Base-by-base conservation (phyloP, 306 rosid genomes). In the Arachis hypogaea region DNA sequence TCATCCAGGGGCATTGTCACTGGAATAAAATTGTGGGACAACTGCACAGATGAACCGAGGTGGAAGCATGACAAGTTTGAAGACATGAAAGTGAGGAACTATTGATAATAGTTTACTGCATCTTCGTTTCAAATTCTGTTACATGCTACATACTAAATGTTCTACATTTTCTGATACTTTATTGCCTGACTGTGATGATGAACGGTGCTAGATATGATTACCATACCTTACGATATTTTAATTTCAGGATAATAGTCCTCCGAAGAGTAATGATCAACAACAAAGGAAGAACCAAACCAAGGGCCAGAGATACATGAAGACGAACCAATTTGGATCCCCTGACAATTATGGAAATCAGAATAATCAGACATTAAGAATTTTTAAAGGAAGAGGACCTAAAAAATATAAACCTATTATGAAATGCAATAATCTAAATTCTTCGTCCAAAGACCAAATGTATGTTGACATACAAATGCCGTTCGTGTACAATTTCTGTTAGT, bases 51-150 rank as follows among this genome's bases (percentile, higher is more conserved):
- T 58, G 68, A 57, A 58, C n/a, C 8, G 58, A 47, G 44, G 59
- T 63, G 67, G 81, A 63, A 49, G 59, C 77, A 77, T 45, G 76
- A 63, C 77, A 77, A 55, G 66, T 77, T 70, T 55, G 81, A 77
- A 62, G 70, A 52, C 51, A 69, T 7, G 50, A 62, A 28, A 11
- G 51, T 29, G 64, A 51, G 58, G 81, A 43, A 77, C n/a, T 4
- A 49, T 46, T 9, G 2, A 29, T 50, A 22, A 50, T 3, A 50
- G 40, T 52, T 59, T 12, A 28, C 29, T 63, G 59, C 58, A n/a
- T 49, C 9, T 59, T 59, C 7, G 8, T 75, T 58, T 56, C 36
- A 65, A 75, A 49, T 49, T 11, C 55, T 49, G 18, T 49, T 12
- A 75, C 61, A 38, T 40, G 63, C 55, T 29, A 42, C 22, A 68